Evolutionary conservation across 1,284 basidiomycete genomes (phyloP).

Genomic region (Termitomyces sp.): DNA sequence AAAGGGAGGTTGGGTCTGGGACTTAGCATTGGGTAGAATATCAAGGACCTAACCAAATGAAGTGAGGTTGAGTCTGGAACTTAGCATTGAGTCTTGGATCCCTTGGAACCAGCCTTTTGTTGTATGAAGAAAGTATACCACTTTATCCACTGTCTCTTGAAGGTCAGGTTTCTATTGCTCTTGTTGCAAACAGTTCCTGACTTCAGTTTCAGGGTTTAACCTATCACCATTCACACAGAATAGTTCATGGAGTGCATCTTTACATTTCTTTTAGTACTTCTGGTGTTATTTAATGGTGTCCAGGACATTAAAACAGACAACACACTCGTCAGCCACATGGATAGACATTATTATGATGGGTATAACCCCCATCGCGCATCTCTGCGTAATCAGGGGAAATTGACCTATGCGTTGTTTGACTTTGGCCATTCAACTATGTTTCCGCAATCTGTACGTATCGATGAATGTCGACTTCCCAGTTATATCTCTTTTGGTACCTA

Average conservation of each 20-base stretch:
- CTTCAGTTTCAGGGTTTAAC: constrained; percentile 6
- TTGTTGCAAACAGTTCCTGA: not conserved
- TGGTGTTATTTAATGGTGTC: not conserved
- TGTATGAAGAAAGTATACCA: not conserved
- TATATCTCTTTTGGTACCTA: constrained; percentile 8
- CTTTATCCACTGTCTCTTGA: not conserved
- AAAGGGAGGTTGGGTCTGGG: too few species aligned
- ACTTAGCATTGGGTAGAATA: too few species aligned
- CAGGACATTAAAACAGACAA: constrained; percentile 1
- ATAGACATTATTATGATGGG: not conserved
- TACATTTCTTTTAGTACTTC: not conserved
- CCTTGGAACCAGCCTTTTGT: too few species aligned
- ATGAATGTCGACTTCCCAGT: constrained; percentile 4
- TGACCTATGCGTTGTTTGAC: constrained; percentile 18
- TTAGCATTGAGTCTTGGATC: too few species aligned
- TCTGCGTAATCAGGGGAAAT: not conserved
- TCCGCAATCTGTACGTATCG: constrained; percentile 4
- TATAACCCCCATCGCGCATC: not conserved
- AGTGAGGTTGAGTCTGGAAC: too few species aligned
- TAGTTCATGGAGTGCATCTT: constrained; percentile 15
- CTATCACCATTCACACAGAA: constrained; percentile 16
- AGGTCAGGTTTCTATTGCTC: not conserved
- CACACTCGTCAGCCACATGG: not conserved
- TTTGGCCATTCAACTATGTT: constrained; percentile 18
- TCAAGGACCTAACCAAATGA: too few species aligned